Percentiles rank a stretch among this genome's conserved stretches.
Conservation (phyloP, 2,329 filamentous ascomycete genomes). For the Trichophaea hybrida region DNA sequence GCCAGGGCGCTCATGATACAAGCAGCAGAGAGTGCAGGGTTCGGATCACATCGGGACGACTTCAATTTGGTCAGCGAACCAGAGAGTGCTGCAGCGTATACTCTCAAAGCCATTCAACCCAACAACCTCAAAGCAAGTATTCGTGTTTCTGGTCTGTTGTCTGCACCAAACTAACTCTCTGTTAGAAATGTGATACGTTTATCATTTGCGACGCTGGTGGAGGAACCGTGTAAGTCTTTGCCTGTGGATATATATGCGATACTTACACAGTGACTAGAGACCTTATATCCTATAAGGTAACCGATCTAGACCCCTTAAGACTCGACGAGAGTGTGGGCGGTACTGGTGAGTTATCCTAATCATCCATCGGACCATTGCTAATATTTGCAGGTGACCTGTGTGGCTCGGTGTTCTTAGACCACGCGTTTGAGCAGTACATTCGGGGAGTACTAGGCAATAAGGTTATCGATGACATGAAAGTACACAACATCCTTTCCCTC, state of each 20-base stretch:
- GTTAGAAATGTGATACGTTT: constrained; percentile 16
- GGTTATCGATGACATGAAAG: constrained; percentile 1
- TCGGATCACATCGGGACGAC: constrained; percentile 40
- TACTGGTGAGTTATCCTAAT: not conserved
- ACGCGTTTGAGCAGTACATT: constrained; percentile 5
- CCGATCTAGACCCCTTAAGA: not conserved
- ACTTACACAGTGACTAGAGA: not conserved
- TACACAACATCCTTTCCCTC: not conserved
- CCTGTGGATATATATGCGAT: not conserved
- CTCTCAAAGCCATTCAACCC: constrained; percentile 23
- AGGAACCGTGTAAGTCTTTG: constrained; percentile 9
- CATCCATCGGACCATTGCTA: not conserved
- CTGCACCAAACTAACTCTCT: not conserved
- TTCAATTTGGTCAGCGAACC: constrained; percentile 26
- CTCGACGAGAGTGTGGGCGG: not conserved
- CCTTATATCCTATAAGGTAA: not conserved
- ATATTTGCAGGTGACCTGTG: not conserved
- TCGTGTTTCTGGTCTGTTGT: not conserved
- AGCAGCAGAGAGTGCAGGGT: constrained; percentile 63
- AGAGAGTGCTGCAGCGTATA: constrained; percentile 26
- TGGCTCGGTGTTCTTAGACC: not conserved
- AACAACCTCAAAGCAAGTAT: constrained; percentile 15
- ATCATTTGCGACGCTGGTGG: constrained; percentile 23
- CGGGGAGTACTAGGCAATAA: not conserved
- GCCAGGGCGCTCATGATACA: constrained; percentile 72